Base-by-base conservation (phyloP, 2,329 filamentous ascomycete genomes). In the Xylaria sp. region DNA sequence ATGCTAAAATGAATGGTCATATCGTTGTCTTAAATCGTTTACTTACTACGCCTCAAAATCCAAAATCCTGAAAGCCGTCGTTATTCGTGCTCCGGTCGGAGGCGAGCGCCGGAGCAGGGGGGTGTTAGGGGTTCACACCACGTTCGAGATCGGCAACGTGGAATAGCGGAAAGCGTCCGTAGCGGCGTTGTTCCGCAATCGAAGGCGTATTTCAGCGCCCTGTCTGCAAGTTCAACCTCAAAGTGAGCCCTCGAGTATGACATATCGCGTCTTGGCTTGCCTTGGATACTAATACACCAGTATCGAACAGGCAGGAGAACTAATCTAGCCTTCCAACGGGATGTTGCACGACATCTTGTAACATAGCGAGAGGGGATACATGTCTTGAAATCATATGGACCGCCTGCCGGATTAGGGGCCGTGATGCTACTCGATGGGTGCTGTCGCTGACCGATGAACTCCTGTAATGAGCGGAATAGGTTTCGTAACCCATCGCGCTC, bases 401-500 rank as follows among this genome's bases (percentile, higher is more conserved):
- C 42, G 47, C 62, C 62, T 68, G 66, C 66, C 66, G 47, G 8
- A 61, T 62, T 65, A 19, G 61, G 60, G 66, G 59, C 50, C 54
- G 53, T 48, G 36, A 59, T 58, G 39, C 48, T 63, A 47, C 59
- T 60, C 54, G 39, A 63, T 64, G 27, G 48, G 32, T 47, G 39
- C 21, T 61, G 17, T 68, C 66, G 66, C 62, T 65, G 51, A 65
- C 57, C 62, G 66, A 62, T 9, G 57, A 48, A 21, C 45, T 54
- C 53, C 36, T 48, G 7, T 24, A 14, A 21, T 32, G n/a, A n/a
- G 50, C 51, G 45, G 42, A 36, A 60, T 27, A 21, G 24, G 56
- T 56, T 30, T 32, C 54, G 65, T 48, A 64, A 30, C 32, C 21
- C 30, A 45, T 61, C 56, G 36, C 17, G 24, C 19, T 27, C 19